Evolutionary conservation across 139 green algal genomes (phyloP), one percentile per base, ranked within the genome.

Genomic region (Chara braunii): DNA sequence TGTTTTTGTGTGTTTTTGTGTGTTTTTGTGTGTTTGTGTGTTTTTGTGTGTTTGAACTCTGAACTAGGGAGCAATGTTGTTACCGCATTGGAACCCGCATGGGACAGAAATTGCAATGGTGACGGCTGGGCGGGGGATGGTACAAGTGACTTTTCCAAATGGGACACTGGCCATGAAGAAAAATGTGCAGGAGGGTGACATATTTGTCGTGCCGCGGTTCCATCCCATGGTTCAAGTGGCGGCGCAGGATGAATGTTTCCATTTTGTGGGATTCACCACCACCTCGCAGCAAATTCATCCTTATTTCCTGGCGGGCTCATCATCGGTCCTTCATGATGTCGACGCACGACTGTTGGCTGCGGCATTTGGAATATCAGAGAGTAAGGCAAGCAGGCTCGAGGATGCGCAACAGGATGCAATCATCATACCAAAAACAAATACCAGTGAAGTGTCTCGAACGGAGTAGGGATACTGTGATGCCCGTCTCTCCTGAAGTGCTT

Each of bases 71-170:
- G 45, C 45, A 14, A 28, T 40, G 35, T 7, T 55, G 8, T 28
- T 30, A 7, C 45, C 45, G 6, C 45, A 55, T 55, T 55, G 45
- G 45, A 55, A 55, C 7, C 7, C 5, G 8, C 6, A 5, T 7
- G 14, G 29, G 8, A 55, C 45, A 55, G 45, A 55, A 55, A 55
- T 55, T 55, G 45, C 7, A 6, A 55, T 55, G 33, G 45, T 55
- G 45, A 55, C 45, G 6, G 7, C 8, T 5, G 45, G 45, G 6
- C 33, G 45, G 33, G 45, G 45, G 8, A 40, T 5, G 5, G 5
- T 55, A 7, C 6, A 55, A 55, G 45, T 55, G 45, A 31, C 45
- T 14, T 6, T 7, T 7, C 8, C 45, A 7, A 55, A 55, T 55
- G 45, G 45, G 6, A 14, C 45, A 40, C 29, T 30, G 8, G 35